Base-by-base conservation (phyloP, 2,329 filamentous ascomycete genomes). In the Penicillium sp. region DNA sequence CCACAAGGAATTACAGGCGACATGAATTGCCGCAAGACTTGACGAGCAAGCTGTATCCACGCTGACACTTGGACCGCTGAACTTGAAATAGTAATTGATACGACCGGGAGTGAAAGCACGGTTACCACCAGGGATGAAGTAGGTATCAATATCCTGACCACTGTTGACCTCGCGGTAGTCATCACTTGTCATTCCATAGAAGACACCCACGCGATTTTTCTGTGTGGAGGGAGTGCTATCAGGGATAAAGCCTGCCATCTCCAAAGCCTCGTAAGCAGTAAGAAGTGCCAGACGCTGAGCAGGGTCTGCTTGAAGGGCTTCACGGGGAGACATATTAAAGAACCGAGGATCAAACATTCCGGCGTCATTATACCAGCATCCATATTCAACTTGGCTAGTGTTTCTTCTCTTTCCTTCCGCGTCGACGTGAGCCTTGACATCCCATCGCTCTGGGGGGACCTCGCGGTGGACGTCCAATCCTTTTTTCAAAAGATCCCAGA, bases 261-360 rank as follows among this genome's bases (percentile, higher is more conserved):
- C 90, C 45, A 94, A 79, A 0, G 90, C 89, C 68, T 93, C 89
- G 64, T 91, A 93, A 0, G 88, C 88, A 3, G 89, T 91, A 9
- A 87, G 84, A 22, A 94, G 76, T 3, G 88, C 87, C 62, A 92
- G 80, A 64, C 90, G 83, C 70, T 91, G 89, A 82, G 90, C 90
- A 0, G 90, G 90, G 69, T 93, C 89, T 1, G 88, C 91, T 68
- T 91, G 88, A 49, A 85, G 83, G 28, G 90, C 90, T 73, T 93
- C 89, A 63, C 88, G 84, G 6, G 89, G 88, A 35, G 88, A 91
- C 86, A 93, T 91, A 73, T 91, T 91, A 82, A 93, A 93, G 75
- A 93, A 92, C 1, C 87, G 81, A n/a, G 88, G 86, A 65, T 93
- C 89, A 67, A 93, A 93, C 45, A 88, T 78, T 53, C 88, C 88